Evolutionary conservation across 441 rosid genomes (phyloP).

Genomic region (Arabidopsis lyrata): DNA sequence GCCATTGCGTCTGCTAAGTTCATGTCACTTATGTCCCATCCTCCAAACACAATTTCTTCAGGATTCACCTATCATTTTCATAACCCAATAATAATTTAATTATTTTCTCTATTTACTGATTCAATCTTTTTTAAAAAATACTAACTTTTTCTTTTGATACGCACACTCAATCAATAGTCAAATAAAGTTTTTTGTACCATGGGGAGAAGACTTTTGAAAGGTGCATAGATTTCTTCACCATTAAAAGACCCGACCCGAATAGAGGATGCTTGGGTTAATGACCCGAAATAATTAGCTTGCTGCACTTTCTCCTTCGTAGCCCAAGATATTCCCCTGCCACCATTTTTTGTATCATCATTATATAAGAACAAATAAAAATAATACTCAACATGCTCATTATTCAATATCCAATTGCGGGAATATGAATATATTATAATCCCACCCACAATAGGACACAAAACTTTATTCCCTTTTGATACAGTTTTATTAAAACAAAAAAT

Average conservation of each 20-base stretch:
- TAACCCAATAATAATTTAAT: neutral
- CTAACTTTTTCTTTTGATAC: neutral
- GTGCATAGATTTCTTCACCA: constrained; percentile 98
- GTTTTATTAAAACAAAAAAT: neutral
- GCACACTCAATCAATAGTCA: neutral
- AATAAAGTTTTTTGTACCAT: constrained; percentile 32
- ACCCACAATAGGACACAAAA: constrained; percentile 16
- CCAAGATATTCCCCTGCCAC: constrained; percentile 95
- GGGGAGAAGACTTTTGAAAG: constrained; percentile 95
- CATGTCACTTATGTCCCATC: constrained; percentile 98
- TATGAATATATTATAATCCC: constrained; percentile 28
- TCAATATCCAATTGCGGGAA: constrained; percentile 31
- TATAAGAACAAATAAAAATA: neutral
- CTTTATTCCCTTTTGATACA: constrained; percentile 28
- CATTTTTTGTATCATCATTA: neutral
- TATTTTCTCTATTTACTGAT: neutral
- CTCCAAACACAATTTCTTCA: constrained; percentile 89
- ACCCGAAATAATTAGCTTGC: constrained; percentile 95
- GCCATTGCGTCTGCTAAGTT: constrained; percentile 98
- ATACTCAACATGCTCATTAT: constrained; percentile 30
- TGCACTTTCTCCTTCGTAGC: constrained; percentile 96
- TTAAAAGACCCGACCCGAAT: constrained; percentile 93
- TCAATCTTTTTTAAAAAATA: too few species aligned
- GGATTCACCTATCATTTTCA: constrained; percentile 67
- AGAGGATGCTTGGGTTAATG: constrained; percentile 90